Evolutionary conservation across 73 alveolate species (phyloP).

Genomic region (Paramecium bursaria): DNA sequence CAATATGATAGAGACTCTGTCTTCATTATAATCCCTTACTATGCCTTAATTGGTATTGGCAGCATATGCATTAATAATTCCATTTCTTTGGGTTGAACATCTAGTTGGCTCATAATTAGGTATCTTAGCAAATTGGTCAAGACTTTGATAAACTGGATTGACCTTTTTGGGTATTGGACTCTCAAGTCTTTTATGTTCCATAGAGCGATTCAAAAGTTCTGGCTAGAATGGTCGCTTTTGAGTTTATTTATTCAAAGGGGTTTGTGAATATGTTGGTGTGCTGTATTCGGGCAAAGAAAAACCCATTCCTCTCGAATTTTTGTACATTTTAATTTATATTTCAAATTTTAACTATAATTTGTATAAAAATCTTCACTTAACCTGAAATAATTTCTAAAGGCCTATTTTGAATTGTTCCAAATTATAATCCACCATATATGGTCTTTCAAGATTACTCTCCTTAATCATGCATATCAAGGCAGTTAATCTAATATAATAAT

Average conservation of each 20-base stretch:
- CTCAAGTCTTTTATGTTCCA: constrained; percentile 44
- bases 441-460: constrained; percentile 82
- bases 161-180: no score
- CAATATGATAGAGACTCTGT: constrained; percentile 91
- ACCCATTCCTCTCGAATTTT: background rate
- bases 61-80: constrained; percentile 90
- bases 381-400: constrained; percentile 72
- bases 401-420: constrained; percentile 83
- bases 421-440: constrained; percentile 83
- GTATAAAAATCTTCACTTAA: constrained; percentile 49
- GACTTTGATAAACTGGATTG: no score
- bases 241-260: background rate
- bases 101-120: constrained; percentile 79
- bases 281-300: background rate
- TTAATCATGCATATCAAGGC: constrained; percentile 87
- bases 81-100: constrained; percentile 89
- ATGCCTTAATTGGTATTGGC: constrained; percentile 98
- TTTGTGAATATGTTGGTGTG: background rate
- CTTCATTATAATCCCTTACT: constrained; percentile 96
- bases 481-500: constrained; percentile 73
- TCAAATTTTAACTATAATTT: background rate
- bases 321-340: background rate
- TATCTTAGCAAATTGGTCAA: no score
- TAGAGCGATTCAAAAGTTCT: constrained; percentile 20
- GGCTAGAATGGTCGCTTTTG: constrained; percentile 24